Evolutionary conservation across 192 early-diverging fungal species (phyloP), one percentile per base, ranked within the genome.

Genomic region (Gryganskiella cystojenkinii): DNA sequence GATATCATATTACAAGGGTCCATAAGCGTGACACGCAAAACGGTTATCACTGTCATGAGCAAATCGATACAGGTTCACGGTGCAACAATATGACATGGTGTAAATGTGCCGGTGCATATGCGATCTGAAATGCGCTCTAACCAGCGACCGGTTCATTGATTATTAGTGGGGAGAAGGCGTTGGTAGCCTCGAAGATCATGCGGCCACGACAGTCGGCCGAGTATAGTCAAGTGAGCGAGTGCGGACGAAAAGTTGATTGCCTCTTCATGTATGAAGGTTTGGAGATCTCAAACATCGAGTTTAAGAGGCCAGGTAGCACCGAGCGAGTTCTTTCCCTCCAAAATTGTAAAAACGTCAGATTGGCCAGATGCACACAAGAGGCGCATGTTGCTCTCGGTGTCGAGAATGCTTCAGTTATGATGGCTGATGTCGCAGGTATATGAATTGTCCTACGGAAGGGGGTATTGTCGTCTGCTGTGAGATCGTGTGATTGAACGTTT

Each of bases 231-330:
- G 22, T 42, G 2, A 58, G 37, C n/a, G 56, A 58, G 37, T 6
- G 19, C 2, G 56, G 56, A 13, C 56, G 56, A 24, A 58, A 58
- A 58, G 56, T 43, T 22, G 56, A 58, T 22, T 42, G 33, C n/a
- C 56, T 43, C 40, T 58, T 58, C 56, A 58, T 58, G 56, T 42
- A n/a, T 37, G 35, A 58, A 6, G 56, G 56, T 13, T 7, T 58
- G 19, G 56, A 58, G 37, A 6, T 58, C 33, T 58, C 56, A 10
- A 58, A 58, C 20, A 43, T 58, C 10, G 56, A 58, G 37, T 42
- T 58, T n/a, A 58, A 58, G 20, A 1, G 20, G 2, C 35, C 40
- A 37, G 56, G 20, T 7, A 20, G 7, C 33, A 22, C 35, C 5
- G 56, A 37, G 37, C 11, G 40, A 22, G 56, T 42, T 27, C 56